These are phyloP conservation scores for Penicillium steckii DNA, from an alignment of 495 filamentous ascomycete genomes.

Conservation along the genomic window DNA sequence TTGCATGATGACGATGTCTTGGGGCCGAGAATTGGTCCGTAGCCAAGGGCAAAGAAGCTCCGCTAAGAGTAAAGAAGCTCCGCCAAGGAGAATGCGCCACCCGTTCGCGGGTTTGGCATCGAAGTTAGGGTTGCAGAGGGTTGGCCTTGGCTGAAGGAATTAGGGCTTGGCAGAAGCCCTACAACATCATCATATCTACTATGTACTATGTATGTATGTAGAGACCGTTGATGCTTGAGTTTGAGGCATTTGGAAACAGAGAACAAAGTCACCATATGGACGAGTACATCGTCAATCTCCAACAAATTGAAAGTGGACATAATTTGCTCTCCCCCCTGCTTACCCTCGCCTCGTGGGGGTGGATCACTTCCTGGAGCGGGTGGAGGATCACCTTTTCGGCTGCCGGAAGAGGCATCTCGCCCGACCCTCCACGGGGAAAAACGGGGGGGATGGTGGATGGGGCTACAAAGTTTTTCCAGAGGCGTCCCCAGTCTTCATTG, in stretches of 20 bases:
- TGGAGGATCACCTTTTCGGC: slow-evolving; percentile 10
- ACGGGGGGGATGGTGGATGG: slow-evolving; percentile 18
- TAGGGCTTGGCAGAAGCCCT: no score
- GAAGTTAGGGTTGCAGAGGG: neutral
- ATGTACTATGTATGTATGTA: no score
- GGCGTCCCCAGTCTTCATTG: neutral
- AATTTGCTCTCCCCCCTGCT: neutral
- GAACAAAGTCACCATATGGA: no score
- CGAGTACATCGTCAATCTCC: no score
- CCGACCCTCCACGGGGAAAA: slow-evolving; percentile 19
- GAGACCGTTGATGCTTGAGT: no score
- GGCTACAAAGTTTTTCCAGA: slow-evolving; percentile 9
- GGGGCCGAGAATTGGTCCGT: neutral
- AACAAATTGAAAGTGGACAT: neutral
- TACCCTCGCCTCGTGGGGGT: slow-evolving; percentile 7
- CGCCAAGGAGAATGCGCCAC: neutral
- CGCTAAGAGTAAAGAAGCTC: slow-evolving; percentile 1
- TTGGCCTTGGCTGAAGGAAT: neutral
- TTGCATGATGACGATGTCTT: slow-evolving; percentile 4
- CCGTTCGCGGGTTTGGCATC: neutral
- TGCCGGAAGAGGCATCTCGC: slow-evolving; percentile 9
- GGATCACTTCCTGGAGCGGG: slow-evolving; percentile 3
- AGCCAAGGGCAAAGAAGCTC: neutral
- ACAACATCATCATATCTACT: no score
- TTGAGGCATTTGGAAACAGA: no score